Percentiles rank a stretch among this genome's conserved stretches.
These are phyloP conservation scores for Camellia oleifera DNA, from an alignment of 179 eudicot genomes.

Conservation along the genomic window DNA sequence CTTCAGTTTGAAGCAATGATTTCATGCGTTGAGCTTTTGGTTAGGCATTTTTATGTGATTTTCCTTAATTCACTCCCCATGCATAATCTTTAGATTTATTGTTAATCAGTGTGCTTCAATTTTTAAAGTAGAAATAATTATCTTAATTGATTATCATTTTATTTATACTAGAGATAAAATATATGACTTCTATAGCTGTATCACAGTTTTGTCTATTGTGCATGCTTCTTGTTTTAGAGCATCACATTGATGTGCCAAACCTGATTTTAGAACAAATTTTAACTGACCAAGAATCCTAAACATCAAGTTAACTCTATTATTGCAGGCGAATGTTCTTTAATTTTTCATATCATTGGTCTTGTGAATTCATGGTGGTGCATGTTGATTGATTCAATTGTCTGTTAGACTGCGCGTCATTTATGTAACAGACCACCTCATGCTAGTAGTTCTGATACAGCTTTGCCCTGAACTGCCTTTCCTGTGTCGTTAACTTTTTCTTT, in stretches of 20 bases:
- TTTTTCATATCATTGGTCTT: too few species aligned
- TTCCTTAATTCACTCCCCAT: neutral
- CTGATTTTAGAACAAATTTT: neutral
- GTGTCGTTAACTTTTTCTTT: neutral
- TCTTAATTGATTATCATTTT: neutral
- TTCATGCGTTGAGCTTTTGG: neutral
- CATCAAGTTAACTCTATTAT: neutral
- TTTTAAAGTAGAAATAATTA: neutral
- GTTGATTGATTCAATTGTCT: neutral
- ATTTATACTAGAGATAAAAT: too few species aligned
- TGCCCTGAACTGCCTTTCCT: neutral
- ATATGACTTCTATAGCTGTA: too few species aligned
- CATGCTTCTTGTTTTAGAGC: constrained; percentile 1
- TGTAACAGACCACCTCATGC: neutral
- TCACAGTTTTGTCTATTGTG: neutral
- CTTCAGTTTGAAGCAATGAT: neutral
- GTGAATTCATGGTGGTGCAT: neutral
- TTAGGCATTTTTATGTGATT: neutral
- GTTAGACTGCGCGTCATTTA: neutral
- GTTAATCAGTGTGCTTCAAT: neutral
- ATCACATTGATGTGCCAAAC: neutral
- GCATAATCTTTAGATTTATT: neutral
- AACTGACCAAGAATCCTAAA: neutral
- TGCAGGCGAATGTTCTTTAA: neutral
- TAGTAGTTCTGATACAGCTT: neutral